Conservation (phyloP, 345 rosid species). For the Murraya paniculata region DNA sequence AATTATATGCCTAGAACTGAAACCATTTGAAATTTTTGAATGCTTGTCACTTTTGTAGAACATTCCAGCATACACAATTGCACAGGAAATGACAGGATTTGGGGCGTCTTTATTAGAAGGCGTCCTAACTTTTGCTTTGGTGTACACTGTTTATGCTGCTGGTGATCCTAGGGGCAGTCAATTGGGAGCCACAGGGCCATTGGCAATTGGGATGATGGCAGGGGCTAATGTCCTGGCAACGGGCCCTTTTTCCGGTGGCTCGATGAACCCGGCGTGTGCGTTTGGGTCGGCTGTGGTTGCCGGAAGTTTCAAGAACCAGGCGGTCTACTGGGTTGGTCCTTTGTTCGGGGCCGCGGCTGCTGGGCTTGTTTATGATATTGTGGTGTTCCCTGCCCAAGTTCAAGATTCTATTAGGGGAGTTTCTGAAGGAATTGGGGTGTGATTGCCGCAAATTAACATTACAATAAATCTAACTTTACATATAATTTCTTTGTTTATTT, state of each 20-base stretch:
- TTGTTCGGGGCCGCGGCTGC: slow-evolving; percentile 71
- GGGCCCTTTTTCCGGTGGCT: slow-evolving; percentile 87
- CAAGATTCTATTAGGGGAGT: slow-evolving; percentile 33
- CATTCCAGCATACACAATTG: slow-evolving; percentile 55
- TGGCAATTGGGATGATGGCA: slow-evolving; percentile 60
- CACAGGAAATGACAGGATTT: slow-evolving; percentile 84
- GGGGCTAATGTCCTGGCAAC: slow-evolving; percentile 75
- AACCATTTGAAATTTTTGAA: not conserved
- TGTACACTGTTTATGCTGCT: slow-evolving; percentile 66
- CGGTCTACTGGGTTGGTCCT: slow-evolving; percentile 93
- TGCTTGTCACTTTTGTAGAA: slow-evolving; percentile 29
- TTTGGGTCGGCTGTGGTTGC: slow-evolving; percentile 73
- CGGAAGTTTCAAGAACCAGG: slow-evolving; percentile 80
- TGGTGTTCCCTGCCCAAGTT: slow-evolving; percentile 39
- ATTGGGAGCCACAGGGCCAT: slow-evolving; percentile 44
- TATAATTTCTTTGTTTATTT: not conserved
- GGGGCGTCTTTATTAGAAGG: slow-evolving; percentile 88
- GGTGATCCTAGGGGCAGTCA: slow-evolving; percentile 50
- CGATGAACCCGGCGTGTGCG: slow-evolving; percentile 87
- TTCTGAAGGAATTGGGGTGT: slow-evolving; percentile 21
- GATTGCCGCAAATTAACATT: not conserved
- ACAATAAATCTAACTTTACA: not conserved
- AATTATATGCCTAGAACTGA: not conserved
- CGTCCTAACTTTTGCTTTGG: slow-evolving; percentile 61
- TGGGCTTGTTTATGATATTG: slow-evolving; percentile 67